Base-by-base conservation (phyloP, 1,139 yeast species). In the Candida gigantensis region DNA sequence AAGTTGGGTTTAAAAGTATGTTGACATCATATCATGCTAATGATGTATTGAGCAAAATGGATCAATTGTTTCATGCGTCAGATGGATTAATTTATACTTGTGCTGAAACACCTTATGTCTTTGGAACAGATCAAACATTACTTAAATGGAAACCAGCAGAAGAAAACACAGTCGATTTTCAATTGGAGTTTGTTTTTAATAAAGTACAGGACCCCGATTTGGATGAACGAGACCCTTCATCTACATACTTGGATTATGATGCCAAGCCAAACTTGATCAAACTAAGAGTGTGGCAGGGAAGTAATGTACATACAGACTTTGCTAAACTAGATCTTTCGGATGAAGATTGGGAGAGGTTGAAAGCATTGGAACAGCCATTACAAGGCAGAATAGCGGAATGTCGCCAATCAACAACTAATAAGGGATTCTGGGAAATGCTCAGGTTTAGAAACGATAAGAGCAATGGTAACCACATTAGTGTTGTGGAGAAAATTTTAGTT, bases 71-170 rank as follows among this genome's bases (percentile, higher is more conserved):
- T 25, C 97, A 94, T 58, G 85, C 86, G 40, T 83, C 95, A 1
- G 99, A 94, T 62, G 99, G 99, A 1, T 73, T 94, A 26, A 88
- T 94, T 43, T 87, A 88, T 58, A 94, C 99, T 2, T 87, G 96
- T 49, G 86, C 94, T 24, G 88, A 81, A 42, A 78, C 94, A 1
- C 95, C 96, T 0, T 94, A 94, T 60, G 74, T 79, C 3, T 79
- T 82, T 47, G 97, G 97, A 9, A 90, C 97, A 0, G 97, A 92
- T 57, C 75, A 78, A 3, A 78, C 84, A 2, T 58, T 85, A 32
- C 64, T 94, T 39, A 94, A 94, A 60, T 94, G 99, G 99, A 94
- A 94, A 53, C 97, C 98, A 1, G 89, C 95, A 7, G 86, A 87
- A 43, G 98, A 92, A 59, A 94, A 94, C 52, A 83, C 97, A 0